phyloP scores from a whole-genome alignment of 1,139 yeast species.

The Geotrichum fermentans region DNA sequence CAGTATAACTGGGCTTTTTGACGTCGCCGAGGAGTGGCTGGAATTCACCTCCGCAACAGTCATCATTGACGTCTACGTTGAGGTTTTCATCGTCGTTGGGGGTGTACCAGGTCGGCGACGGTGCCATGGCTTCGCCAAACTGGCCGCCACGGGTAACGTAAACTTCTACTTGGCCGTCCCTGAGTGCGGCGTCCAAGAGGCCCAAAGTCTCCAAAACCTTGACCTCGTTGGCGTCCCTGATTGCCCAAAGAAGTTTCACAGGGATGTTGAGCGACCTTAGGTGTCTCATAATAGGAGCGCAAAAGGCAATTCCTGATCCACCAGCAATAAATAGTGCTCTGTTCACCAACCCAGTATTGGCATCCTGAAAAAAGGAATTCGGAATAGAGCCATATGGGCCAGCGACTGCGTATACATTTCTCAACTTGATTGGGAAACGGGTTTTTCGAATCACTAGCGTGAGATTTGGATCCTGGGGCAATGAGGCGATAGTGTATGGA shows the following conservation, averaged over 20 bases:
- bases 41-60: slow-evolving; percentile 16
- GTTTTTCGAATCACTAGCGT: slow-evolving; percentile 61
- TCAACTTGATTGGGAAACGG: slow-evolving; percentile 50
- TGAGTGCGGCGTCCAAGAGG: slow-evolving; percentile 31
- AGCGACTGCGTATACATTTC: slow-evolving; percentile 56
- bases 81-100: slow-evolving; percentile 15
- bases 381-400: slow-evolving; percentile 58
- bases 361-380: slow-evolving; percentile 29
- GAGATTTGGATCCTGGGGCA: slow-evolving; percentile 49
- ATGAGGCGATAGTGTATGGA: slow-evolving; percentile 79
- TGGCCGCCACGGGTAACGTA: slow-evolving; percentile 31
- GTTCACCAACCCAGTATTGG: slow-evolving; percentile 38
- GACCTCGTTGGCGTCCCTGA: slow-evolving; percentile 75
- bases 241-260: slow-evolving; percentile 79
- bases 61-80: slow-evolving; percentile 13
- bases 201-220: slow-evolving; percentile 47
- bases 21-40: slow-evolving; percentile 7
- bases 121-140: not conserved
- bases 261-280: slow-evolving; percentile 74
- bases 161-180: slow-evolving; percentile 33
- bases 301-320: slow-evolving; percentile 76
- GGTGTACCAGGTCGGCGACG: slow-evolving; percentile 6
- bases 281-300: slow-evolving; percentile 71
- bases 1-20: not conserved
- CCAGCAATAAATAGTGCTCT: slow-evolving; percentile 65